A percentile compares a stretch with the other conserved stretches of the same genome.
Conservation (phyloP, 371 early-diverging fungal species). For the Nematocida sp. region DNA sequence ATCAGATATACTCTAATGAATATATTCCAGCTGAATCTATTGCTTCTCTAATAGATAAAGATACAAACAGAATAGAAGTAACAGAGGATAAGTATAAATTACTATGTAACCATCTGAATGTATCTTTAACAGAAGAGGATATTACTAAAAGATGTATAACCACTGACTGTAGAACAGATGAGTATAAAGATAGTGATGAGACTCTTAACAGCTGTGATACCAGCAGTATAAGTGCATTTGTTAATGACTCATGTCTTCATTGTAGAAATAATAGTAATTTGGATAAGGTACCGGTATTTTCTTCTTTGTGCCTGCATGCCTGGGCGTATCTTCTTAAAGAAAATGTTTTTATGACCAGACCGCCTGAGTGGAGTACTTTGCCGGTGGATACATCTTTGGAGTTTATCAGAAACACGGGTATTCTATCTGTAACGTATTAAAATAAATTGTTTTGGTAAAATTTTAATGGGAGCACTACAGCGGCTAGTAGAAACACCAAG, state of each 20-base stretch:
- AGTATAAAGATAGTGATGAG: conserved; percentile 47
- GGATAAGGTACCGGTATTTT: conserved; percentile 8
- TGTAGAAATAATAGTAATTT: conserved; percentile 45
- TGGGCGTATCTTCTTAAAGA: conserved; percentile 60
- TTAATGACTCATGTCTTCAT: conserved; percentile 56
- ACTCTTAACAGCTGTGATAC: neutral
- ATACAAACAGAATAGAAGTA: neutral
- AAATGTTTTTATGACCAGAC: conserved; percentile 53
- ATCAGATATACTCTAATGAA: conserved; percentile 62
- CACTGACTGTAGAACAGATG: conserved; percentile 29
- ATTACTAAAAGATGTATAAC: neutral
- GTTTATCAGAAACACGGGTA: too few relatives aligned
- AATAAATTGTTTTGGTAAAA: too few relatives aligned
- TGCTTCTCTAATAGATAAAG: neutral
- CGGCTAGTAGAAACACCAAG: conserved; percentile 13
- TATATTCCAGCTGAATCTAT: conserved; percentile 4
- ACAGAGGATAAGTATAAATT: neutral
- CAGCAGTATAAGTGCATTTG: conserved; percentile 38
- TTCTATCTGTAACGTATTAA: too few relatives aligned
- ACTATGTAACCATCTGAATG: neutral
- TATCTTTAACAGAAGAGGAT: neutral
- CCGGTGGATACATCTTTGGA: too few relatives aligned
- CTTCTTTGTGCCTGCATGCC: conserved; percentile 63
- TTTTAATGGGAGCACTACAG: conserved; percentile 36
- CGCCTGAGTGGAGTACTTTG: conserved; percentile 63